Base-by-base conservation (phyloP, 306 rosid species). In the Quercus dentata region DNA sequence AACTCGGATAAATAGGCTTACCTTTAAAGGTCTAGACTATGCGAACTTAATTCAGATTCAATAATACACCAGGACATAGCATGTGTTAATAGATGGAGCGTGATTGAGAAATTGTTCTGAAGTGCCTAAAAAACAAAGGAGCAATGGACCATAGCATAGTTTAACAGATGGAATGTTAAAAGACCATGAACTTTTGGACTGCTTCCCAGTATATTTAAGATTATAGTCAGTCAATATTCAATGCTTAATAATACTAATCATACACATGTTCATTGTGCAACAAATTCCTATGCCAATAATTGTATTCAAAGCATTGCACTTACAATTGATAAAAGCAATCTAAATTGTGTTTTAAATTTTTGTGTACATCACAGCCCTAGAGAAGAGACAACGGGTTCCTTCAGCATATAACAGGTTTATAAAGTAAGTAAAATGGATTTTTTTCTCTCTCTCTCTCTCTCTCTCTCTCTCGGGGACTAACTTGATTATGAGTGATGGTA, bases 371-470 rank as follows among this genome's bases (percentile, higher is more conserved):
- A 84, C 94, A 95, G 98, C 99, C 30, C 89, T 92, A 2, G 98
- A 95, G 90, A 95, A 95, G 88, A 90, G 98, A 85, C 99, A 90
- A 15, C 94, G 98, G 19, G 97, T 95, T 86, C 99, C 98, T 62
- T 95, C 98, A 4, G 99, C 99, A 19, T 94, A 94, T 83, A 94
- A 94, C 70, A 86, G 91, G 69, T 92, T 92, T 88, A 92, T 95
- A 31, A 95, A 93, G 99, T 46, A 95, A 93, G 99, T 86, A 64
- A 30, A 18, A 38, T 58, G 3, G 33, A n/a, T n/a, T 15, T 19
- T 7, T 56, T 33, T 62, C 4, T 15, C 33, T 28, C 30, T 28
- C 30, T 28, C 30, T 27, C 28, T 27, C 28, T 28, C 30, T 28
- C 30, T 28, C 30, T 28, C 30, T 27, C 28, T 28, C 30, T 28